Percentiles rank a stretch among this genome's conserved stretches.
phyloP scores from a whole-genome alignment of 2,329 filamentous ascomycete species.

The Pestalotiopsis sp. region DNA sequence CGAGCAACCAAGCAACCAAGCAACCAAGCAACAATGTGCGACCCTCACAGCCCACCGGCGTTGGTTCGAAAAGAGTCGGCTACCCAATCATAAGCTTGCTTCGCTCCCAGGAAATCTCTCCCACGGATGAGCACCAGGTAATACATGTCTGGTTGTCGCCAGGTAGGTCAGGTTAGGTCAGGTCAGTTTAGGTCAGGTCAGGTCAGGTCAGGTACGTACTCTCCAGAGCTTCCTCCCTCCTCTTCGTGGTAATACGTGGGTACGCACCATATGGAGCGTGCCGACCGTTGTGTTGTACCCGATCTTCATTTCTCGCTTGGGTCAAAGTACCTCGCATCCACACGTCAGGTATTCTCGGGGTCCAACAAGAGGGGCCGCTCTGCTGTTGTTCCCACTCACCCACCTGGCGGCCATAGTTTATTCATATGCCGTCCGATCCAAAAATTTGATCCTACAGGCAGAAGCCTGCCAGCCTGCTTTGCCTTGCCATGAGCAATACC shows the following conservation, averaged over 20 bases:
- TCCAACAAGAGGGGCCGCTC: slow-evolving; percentile 6
- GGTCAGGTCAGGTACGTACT: not conserved
- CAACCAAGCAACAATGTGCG: not conserved
- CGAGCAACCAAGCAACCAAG: not conserved
- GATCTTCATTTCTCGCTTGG: slow-evolving; percentile 4
- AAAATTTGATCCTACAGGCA: slow-evolving; percentile 17
- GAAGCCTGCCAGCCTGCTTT: slow-evolving; percentile 7
- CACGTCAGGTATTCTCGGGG: slow-evolving; percentile 7
- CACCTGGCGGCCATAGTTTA: not conserved
- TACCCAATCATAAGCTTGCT: not conserved
- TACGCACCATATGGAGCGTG: not conserved
- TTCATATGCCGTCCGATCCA: slow-evolving; percentile 11
- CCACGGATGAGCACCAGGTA: not conserved
- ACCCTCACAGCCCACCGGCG: not conserved
- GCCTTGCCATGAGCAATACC: not conserved
- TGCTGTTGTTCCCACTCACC: slow-evolving; percentile 1
- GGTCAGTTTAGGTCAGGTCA: not conserved
- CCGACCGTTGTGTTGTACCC: not conserved
- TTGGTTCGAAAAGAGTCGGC: not conserved
- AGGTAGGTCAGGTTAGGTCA: not conserved
- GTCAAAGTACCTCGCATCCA: slow-evolving; percentile 10
- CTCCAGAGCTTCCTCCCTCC: not conserved
- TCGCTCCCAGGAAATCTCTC: not conserved
- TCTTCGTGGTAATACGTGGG: too few relatives aligned
- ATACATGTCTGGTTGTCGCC: too few relatives aligned